These are phyloP conservation scores for Dichomitus squalens DNA, from an alignment of 1,284 basidiomycete genomes.

Conservation along the genomic window DNA sequence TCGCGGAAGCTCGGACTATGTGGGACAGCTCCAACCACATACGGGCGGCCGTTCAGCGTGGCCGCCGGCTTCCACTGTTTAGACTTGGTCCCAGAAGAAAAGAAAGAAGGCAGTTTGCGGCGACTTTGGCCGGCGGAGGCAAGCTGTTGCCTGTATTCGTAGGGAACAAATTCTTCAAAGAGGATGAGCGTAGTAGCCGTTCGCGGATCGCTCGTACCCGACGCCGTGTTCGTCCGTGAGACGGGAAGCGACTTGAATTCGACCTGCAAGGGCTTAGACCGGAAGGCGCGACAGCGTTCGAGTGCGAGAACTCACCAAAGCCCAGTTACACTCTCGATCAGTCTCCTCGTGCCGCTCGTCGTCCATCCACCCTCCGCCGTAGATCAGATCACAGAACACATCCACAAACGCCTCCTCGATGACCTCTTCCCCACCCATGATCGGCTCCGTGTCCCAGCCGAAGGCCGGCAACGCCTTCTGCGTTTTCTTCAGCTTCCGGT, in stretches of 20 bases:
- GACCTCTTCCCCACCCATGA: slow-evolving; percentile 70
- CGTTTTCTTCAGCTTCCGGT: slow-evolving; percentile 79
- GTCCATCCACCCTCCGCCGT: slow-evolving; percentile 82
- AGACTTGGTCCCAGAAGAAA: slow-evolving; percentile 38
- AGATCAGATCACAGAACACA: slow-evolving; percentile 84
- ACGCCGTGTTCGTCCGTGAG: slow-evolving; percentile 29
- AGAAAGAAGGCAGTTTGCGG: slow-evolving; percentile 41
- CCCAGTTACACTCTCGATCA: slow-evolving; percentile 88
- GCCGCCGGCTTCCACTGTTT: slow-evolving; percentile 75
- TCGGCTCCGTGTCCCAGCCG: slow-evolving; percentile 83
- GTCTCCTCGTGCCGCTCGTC: slow-evolving; percentile 71
- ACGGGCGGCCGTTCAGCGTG: slow-evolving; percentile 78
- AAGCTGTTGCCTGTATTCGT: slow-evolving; percentile 82
- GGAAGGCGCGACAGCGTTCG: background rate
- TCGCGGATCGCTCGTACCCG: slow-evolving; percentile 51
- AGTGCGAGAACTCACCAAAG: slow-evolving; percentile 61
- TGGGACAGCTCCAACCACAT: slow-evolving; percentile 69
- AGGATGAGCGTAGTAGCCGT: slow-evolving; percentile 65
- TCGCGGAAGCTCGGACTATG: slow-evolving; percentile 63
- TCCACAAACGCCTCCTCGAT: slow-evolving; percentile 88
- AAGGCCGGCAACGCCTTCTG: slow-evolving; percentile 81
- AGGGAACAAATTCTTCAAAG: slow-evolving; percentile 87
- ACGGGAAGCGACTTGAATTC: slow-evolving; percentile 78
- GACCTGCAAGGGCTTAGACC: slow-evolving; percentile 49
- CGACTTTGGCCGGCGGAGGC: slow-evolving; percentile 39